phyloP scores from a whole-genome alignment of 352 stramenopile genomes.

The Pythium folliculosum region DNA sequence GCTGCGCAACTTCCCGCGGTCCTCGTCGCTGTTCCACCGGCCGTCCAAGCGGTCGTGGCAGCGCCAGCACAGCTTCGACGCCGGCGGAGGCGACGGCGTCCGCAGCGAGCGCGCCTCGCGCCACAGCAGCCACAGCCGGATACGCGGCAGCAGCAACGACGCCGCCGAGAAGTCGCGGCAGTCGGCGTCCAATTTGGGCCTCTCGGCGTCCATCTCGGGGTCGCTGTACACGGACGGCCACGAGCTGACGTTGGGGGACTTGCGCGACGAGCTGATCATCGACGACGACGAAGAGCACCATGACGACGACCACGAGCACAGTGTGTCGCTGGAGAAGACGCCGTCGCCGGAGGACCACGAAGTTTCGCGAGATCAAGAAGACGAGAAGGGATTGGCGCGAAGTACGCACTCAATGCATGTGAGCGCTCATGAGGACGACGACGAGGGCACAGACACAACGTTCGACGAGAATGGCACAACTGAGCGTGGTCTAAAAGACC shows the following conservation, averaged over 20 bases:
- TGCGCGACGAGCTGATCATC: slow-evolving; percentile 18
- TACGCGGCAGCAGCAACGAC: slow-evolving; percentile 32
- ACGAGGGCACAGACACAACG: not conserved
- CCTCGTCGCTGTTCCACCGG: slow-evolving; percentile 29
- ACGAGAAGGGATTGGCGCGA: not conserved
- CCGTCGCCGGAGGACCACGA: not conserved
- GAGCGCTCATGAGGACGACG: slow-evolving; percentile 1
- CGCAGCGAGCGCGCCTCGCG: slow-evolving; percentile 5
- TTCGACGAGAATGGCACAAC: not conserved
- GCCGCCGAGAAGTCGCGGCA: slow-evolving; percentile 12
- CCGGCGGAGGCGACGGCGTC: not conserved
- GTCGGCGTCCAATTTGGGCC: slow-evolving; percentile 23
- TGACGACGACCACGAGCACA: slow-evolving; percentile 3
- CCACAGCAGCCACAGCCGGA: slow-evolving; percentile 22
- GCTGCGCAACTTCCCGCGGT: slow-evolving; percentile 36
- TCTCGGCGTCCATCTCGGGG: slow-evolving; percentile 7
- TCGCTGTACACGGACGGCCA: not conserved
- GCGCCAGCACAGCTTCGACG: slow-evolving; percentile 30
- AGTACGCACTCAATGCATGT: not conserved
- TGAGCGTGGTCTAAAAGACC: not conserved
- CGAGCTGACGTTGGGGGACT: not conserved
- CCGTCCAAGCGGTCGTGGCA: slow-evolving; percentile 30
- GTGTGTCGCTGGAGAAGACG: not conserved
- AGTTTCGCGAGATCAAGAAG: not conserved
- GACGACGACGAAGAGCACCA: slow-evolving; percentile 25